Conservation (phyloP, 208 protist genomes). For the Willaertia magna region DNA sequence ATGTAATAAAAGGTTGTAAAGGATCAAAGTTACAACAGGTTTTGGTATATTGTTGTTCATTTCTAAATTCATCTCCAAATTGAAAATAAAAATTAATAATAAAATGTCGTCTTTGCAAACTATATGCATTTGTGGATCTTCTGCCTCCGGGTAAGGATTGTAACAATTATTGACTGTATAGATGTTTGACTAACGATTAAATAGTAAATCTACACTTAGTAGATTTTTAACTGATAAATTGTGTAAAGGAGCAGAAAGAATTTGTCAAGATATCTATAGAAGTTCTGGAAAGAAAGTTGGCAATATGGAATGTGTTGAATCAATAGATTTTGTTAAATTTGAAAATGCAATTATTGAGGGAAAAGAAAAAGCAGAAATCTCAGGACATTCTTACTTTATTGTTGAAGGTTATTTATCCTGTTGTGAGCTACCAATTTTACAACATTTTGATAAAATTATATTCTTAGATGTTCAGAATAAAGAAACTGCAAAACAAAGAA, state of each 20-base stretch:
- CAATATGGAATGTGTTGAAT: neutral
- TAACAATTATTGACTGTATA: too few relatives aligned
- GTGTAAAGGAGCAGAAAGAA: neutral
- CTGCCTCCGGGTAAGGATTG: neutral
- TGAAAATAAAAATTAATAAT: too few relatives aligned
- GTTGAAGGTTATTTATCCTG: neutral
- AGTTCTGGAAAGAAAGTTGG: neutral
- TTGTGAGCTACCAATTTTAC: neutral
- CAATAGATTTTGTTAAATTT: neutral
- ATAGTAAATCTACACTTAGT: neutral
- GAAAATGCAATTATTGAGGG: neutral
- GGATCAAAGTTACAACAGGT: too few relatives aligned
- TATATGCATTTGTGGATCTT: neutral
- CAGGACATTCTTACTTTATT: neutral
- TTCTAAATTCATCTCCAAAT: too few relatives aligned
- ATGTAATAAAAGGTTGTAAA: too few relatives aligned
- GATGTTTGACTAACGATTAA: neutral
- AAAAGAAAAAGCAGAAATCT: neutral
- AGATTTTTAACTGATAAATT: neutral
- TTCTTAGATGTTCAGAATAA: neutral
- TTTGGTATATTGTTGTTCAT: too few relatives aligned
- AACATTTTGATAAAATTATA: neutral
- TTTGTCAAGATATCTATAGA: neutral
- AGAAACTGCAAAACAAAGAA: neutral
- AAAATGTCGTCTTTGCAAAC: too few relatives aligned